Conservation (phyloP, 768 basidiomycete genomes). For the Baorangia bicolor region DNA sequence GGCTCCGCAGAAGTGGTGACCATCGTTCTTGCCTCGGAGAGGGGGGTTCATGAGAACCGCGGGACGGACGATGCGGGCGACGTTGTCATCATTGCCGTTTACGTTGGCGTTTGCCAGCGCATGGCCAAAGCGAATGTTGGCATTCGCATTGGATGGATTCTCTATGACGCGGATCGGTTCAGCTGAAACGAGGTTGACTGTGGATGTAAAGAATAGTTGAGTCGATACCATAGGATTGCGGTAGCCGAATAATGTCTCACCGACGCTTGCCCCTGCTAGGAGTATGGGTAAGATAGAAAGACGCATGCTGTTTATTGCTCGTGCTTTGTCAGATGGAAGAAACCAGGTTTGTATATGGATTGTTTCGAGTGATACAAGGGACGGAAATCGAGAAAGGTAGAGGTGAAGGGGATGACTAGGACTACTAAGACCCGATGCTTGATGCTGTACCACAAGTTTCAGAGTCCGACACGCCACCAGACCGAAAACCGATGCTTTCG, state of each 20-base stretch:
- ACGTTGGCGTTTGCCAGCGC: slow-evolving; percentile 34
- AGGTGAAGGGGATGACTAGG: neutral
- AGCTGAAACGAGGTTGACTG: slow-evolving; percentile 41
- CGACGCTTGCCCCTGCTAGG: slow-evolving; percentile 36
- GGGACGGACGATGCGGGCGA: slow-evolving; percentile 21
- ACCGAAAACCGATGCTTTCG: too few species aligned
- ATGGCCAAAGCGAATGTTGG: slow-evolving; percentile 40
- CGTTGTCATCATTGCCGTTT: slow-evolving; percentile 27
- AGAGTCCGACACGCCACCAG: slow-evolving; percentile 22
- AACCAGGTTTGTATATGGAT: neutral
- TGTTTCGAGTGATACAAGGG: neutral
- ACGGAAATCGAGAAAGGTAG: neutral
- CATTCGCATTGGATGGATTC: slow-evolving; percentile 27
- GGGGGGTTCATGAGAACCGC: slow-evolving; percentile 5
- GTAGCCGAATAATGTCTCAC: slow-evolving; percentile 19
- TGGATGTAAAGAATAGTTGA: slow-evolving; percentile 3
- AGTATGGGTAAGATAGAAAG: slow-evolving; percentile 38
- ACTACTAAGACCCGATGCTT: too few species aligned
- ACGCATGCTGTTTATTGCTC: slow-evolving; percentile 32
- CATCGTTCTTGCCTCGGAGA: slow-evolving; percentile 9
- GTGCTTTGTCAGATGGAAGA: neutral
- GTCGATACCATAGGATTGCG: neutral
- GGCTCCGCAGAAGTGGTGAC: slow-evolving; percentile 32
- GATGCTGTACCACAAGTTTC: slow-evolving; percentile 14
- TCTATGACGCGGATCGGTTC: slow-evolving; percentile 51